Evolutionary conservation across 306 rosid genomes (phyloP).

Genomic region (Lathyrus tuberosus): DNA sequence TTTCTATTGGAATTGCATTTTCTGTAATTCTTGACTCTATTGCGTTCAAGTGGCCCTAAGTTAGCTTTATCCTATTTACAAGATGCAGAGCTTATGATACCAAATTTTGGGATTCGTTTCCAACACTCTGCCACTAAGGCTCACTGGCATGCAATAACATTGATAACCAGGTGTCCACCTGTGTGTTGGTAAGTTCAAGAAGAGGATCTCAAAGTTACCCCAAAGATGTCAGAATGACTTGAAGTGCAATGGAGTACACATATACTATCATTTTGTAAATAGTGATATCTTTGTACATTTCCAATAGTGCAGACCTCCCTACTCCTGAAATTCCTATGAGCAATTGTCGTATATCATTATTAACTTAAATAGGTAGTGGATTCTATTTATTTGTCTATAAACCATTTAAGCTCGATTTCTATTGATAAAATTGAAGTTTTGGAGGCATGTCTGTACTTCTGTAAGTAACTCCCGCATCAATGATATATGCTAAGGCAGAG

Average conservation of each 20-base stretch:
- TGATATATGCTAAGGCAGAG: neutral
- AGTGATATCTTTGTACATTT: slow-evolving; percentile 11
- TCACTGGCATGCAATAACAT: neutral
- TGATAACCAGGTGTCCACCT: neutral
- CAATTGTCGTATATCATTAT: no score
- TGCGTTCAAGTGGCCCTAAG: neutral
- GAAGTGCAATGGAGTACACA: slow-evolving; percentile 1
- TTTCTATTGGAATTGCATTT: neutral
- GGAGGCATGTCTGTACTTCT: neutral
- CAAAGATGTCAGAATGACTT: neutral
- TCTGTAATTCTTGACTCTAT: neutral
- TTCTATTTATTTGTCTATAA: no score
- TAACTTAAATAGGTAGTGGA: no score
- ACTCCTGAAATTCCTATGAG: neutral
- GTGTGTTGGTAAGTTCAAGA: slow-evolving; percentile 7
- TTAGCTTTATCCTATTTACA: neutral
- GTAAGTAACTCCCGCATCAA: neutral
- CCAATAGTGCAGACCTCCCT: neutral
- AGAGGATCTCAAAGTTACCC: slow-evolving; percentile 5
- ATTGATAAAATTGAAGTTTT: neutral
- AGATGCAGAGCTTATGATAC: neutral
- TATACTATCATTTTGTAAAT: neutral
- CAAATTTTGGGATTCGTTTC: slow-evolving; percentile 10
- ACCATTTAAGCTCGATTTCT: neutral
- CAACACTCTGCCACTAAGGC: neutral